These are phyloP conservation scores for Russula earlei DNA, from an alignment of 768 basidiomycete genomes.

Conservation along the genomic window DNA sequence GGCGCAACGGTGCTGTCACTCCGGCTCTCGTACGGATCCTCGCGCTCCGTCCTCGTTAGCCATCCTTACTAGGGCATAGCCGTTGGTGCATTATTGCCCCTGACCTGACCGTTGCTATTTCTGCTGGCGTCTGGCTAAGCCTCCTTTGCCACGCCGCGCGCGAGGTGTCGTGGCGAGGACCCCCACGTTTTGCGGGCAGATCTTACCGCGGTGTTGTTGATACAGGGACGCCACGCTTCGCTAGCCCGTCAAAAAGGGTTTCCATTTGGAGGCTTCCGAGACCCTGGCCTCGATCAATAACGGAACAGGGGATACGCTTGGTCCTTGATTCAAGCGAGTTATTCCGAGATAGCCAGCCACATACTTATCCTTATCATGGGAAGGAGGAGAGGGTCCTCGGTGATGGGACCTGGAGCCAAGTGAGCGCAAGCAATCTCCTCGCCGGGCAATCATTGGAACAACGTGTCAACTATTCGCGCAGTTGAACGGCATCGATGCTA, in stretches of 20 bases:
- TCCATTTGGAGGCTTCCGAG: slow-evolving; percentile 38
- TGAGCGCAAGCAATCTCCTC: slow-evolving; percentile 43
- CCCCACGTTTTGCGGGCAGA: slow-evolving; percentile 45
- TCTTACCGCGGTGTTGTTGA: slow-evolving; percentile 37
- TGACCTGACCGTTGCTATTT: neutral
- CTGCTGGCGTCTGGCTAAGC: slow-evolving; percentile 32
- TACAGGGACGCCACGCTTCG: slow-evolving; percentile 45
- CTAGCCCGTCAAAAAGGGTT: slow-evolving; percentile 47
- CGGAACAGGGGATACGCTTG: slow-evolving; percentile 37
- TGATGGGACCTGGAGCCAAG: slow-evolving; percentile 36
- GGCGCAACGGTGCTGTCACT: slow-evolving; percentile 39
- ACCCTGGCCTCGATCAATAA: slow-evolving; percentile 51
- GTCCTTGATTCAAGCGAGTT: slow-evolving; percentile 36
- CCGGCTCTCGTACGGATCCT: slow-evolving; percentile 43
- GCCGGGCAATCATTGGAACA: slow-evolving; percentile 42
- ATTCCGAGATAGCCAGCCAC: slow-evolving; percentile 34
- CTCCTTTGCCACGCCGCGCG: slow-evolving; percentile 36
- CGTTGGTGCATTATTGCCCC: slow-evolving; percentile 43
- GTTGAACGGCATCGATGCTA: slow-evolving; percentile 48
- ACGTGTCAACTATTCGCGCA: slow-evolving; percentile 45
- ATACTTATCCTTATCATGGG: too few species aligned
- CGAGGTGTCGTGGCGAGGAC: slow-evolving; percentile 47
- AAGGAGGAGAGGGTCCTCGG: slow-evolving; percentile 33
- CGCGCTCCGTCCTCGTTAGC: slow-evolving; percentile 47
- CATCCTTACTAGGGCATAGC: slow-evolving; percentile 64